Evolutionary conservation across 2,329 filamentous ascomycete species (phyloP).

Genomic region (Mycosphaerella sp.): DNA sequence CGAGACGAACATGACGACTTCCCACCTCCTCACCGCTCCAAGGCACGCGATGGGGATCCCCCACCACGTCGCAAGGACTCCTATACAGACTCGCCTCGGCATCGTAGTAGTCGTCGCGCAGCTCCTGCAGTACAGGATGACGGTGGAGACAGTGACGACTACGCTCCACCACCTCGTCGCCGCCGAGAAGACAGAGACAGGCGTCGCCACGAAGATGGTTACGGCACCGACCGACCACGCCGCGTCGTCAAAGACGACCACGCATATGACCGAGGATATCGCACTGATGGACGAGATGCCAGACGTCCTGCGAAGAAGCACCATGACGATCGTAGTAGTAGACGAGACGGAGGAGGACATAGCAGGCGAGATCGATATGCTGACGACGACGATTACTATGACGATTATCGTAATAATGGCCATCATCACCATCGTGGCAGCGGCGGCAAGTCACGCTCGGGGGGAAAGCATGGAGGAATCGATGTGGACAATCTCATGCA

Average conservation of each 20-base stretch:
- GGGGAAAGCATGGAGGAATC: constrained; percentile 7
- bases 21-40: constrained; percentile 13
- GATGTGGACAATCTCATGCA: constrained; percentile 24
- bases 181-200: constrained; percentile 16
- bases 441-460: constrained; percentile 12
- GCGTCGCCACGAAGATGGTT: constrained; percentile 26
- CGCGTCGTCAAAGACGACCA: constrained; percentile 22
- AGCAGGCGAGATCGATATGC: constrained; percentile 7
- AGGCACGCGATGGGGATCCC: constrained; percentile 14
- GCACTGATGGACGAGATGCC: constrained; percentile 27
- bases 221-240: constrained; percentile 26
- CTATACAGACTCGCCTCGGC: constrained; percentile 18
- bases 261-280: constrained; percentile 25
- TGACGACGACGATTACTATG: constrained; percentile 18
- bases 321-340: constrained; percentile 13
- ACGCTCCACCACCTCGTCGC: constrained; percentile 16
- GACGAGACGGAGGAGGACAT: constrained; percentile 2
- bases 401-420: constrained; percentile 14
- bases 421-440: background rate
- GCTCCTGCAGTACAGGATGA: constrained; percentile 15
- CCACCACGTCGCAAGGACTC: constrained; percentile 16
- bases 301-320: no score
- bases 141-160: constrained; percentile 21
- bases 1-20: constrained; percentile 12
- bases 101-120: constrained; percentile 8